These are phyloP conservation scores for Diaporthe aspalathi DNA, from an alignment of 2,329 filamentous ascomycete species.

Conservation along the genomic window DNA sequence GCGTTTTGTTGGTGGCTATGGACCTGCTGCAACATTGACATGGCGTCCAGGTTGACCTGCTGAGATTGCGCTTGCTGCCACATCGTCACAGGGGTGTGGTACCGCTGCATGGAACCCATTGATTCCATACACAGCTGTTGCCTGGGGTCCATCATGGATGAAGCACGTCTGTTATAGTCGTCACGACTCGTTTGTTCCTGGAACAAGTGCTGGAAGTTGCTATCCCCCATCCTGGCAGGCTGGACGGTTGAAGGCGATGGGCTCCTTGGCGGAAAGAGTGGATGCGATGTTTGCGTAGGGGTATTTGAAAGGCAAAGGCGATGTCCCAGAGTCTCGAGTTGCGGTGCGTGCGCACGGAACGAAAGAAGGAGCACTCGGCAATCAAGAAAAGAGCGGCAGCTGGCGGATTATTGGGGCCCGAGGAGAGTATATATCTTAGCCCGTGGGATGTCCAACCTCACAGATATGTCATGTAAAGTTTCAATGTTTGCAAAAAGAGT, in stretches of 20 bases:
- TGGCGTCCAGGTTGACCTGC: conserved; percentile 22
- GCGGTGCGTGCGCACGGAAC: neutral
- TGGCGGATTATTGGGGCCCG: neutral
- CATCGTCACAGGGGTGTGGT: conserved; percentile 33
- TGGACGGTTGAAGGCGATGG: neutral
- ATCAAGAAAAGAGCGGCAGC: conserved; percentile 14
- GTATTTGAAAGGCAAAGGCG: neutral
- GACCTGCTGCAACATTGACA: conserved; percentile 37
- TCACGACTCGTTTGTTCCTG: conserved; percentile 33
- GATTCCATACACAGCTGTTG: conserved; percentile 35
- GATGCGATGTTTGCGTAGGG: neutral
- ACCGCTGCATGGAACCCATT: conserved; percentile 35
- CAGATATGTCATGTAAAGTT: neutral
- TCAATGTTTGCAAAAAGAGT: conserved; percentile 14
- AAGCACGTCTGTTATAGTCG: conserved; percentile 30
- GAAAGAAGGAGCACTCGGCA: conserved; percentile 8
- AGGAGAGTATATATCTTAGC: conserved; percentile 1
- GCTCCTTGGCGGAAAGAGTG: neutral
- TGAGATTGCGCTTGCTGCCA: conserved; percentile 36
- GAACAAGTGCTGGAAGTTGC: conserved; percentile 34
- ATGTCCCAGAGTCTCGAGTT: neutral
- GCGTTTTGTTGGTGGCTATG: conserved; percentile 32
- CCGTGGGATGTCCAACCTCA: neutral
- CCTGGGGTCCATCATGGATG: conserved; percentile 26
- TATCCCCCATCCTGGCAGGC: conserved; percentile 34